Conservation (phyloP, 2,329 filamentous ascomycete species). For the Chrysoporthe puriensis region DNA sequence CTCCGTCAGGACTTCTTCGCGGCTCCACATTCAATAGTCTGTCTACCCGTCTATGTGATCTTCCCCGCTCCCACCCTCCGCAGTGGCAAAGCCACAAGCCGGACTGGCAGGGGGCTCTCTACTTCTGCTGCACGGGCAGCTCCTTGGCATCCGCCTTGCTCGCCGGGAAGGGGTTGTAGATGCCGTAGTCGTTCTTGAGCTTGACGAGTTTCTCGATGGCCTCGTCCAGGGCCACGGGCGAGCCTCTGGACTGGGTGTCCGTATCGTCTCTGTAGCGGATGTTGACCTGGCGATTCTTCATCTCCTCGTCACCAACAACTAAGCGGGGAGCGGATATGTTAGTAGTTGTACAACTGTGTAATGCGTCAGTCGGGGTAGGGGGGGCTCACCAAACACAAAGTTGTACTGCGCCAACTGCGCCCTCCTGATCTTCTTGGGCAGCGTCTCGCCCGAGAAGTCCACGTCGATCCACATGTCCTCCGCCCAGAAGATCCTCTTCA, state of each 20-base stretch:
- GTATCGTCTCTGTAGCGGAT: slow-evolving; percentile 68
- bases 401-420: slow-evolving; percentile 83
- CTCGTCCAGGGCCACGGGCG: slow-evolving; percentile 59
- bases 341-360: background rate
- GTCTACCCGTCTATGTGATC: slow-evolving; percentile 4
- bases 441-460: slow-evolving; percentile 75
- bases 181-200: slow-evolving; percentile 52
- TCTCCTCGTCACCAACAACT: slow-evolving; percentile 67
- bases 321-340: background rate
- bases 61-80: background rate
- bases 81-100: background rate
- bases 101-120: slow-evolving; percentile 6
- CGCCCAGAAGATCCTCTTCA: slow-evolving; percentile 69
- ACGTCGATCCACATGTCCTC: slow-evolving; percentile 72
- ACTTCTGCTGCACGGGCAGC: slow-evolving; percentile 30
- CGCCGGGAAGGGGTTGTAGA: slow-evolving; percentile 42
- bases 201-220: slow-evolving; percentile 59
- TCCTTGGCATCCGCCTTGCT: slow-evolving; percentile 30
- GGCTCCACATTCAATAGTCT: background rate
- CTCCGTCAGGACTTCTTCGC: no score
- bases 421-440: slow-evolving; percentile 88
- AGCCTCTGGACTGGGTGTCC: slow-evolving; percentile 63
- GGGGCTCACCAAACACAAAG: slow-evolving; percentile 74
- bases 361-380: no score
- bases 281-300: slow-evolving; percentile 62